A percentile compares a stretch with the other conserved stretches of the same genome.
These are phyloP conservation scores for Omphalea diandra DNA, from an alignment of 441 rosid genomes.

Conservation along the genomic window DNA sequence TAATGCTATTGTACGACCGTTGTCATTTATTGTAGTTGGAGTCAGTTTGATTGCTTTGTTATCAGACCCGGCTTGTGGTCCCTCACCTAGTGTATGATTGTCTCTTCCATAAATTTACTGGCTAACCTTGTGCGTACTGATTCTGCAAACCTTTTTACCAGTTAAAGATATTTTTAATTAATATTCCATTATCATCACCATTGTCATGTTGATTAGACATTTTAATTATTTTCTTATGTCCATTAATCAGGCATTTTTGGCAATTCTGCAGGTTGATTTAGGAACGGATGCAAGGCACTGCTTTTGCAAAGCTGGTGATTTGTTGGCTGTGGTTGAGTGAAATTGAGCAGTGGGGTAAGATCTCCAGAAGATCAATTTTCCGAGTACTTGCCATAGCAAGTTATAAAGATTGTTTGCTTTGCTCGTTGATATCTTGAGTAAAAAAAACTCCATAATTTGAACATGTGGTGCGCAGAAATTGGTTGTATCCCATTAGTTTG, in stretches of 20 bases:
- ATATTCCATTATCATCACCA: neutral
- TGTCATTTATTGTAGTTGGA: no score
- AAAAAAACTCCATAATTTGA: neutral
- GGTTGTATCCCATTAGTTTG: neutral
- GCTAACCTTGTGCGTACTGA: neutral
- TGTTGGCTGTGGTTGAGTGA: conserved; percentile 78
- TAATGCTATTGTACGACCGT: no score
- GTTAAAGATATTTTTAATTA: neutral
- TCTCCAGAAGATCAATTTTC: neutral
- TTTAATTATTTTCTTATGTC: neutral
- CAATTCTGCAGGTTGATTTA: conserved; percentile 60
- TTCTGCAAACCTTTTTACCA: neutral
- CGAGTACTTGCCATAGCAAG: neutral
- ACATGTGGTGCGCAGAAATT: neutral
- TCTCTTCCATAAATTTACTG: neutral
- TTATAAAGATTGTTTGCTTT: neutral
- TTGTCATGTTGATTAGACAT: neutral
- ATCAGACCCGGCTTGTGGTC: neutral
- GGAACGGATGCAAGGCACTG: conserved; percentile 74
- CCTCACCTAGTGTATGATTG: neutral
- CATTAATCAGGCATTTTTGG: neutral
- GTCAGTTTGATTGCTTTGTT: no score
- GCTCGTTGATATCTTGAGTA: conserved; percentile 2
- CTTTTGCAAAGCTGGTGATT: conserved; percentile 75
- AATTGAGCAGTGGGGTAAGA: neutral